Percentiles rank a stretch among this genome's conserved stretches.
These are phyloP conservation scores for Aspergillus awamori DNA, from an alignment of 2,329 filamentous ascomycete species.

Conservation along the genomic window DNA sequence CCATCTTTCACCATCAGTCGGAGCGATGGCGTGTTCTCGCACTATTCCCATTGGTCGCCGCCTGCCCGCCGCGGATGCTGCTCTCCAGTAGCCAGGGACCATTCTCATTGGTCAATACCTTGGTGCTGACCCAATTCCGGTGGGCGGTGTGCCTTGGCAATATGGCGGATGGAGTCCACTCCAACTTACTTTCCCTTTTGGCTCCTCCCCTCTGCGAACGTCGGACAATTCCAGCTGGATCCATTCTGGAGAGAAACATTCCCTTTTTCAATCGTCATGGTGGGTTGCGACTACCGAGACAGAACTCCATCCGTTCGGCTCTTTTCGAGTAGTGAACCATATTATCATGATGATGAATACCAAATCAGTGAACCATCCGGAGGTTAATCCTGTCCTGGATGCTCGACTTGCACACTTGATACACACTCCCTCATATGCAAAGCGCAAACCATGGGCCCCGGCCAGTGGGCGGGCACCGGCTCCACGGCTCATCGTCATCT, in stretches of 20 bases:
- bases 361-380: not conserved
- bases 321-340: not conserved
- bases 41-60: constrained; percentile 28
- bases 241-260: not conserved
- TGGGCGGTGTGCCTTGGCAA: constrained; percentile 17
- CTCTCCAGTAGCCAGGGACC: not conserved
- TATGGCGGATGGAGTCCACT: constrained; percentile 12
- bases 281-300: not conserved
- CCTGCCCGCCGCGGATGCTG: constrained; percentile 1
- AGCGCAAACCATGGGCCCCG: constrained; percentile 15
- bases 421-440: not conserved
- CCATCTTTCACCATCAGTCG: constrained; percentile 35
- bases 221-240: not conserved
- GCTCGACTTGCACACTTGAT: constrained; percentile 1
- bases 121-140: not conserved
- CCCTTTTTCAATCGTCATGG: not conserved
- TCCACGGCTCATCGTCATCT: constrained; percentile 32
- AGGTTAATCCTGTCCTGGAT: not conserved
- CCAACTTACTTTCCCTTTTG: not conserved
- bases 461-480: constrained; percentile 13
- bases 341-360: not conserved
- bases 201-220: not conserved
- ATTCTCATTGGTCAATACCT: constrained; percentile 14
- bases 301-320: not conserved
- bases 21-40: constrained; percentile 38